Evolutionary conservation across 208 protist genomes (phyloP), one percentile per base, ranked within the genome.

Genomic region (Leishmania aethiopica): DNA sequence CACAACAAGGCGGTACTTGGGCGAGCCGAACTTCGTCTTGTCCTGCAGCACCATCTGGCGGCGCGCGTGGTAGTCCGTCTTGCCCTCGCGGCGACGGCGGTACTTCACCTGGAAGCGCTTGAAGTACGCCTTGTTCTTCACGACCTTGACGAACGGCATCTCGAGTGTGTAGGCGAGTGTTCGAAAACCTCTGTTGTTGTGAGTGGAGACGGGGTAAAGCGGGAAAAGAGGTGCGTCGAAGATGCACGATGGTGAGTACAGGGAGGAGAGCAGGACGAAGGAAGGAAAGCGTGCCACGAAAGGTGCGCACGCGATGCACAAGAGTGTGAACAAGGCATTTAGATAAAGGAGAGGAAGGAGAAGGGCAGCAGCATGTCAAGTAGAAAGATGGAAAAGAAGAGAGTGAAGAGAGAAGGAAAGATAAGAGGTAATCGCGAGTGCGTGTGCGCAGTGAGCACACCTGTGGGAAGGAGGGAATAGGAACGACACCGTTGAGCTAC

Each of bases 1-100:
- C 67, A 99, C 98, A 74, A 99, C 97, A 37, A 99, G 90, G 83
- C 99, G 94, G 98, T 99, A 99, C 94, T 99, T 99, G 82, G 98
- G 98, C 66, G 98, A 93, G 82, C 98, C 97, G 91, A 99, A 99
- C 93, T 99, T 99, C 92, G 99, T 99, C 91, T 99, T 99, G 89
- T 99, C 99, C 95, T 99, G 99, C 69, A 95, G 88, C 86, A 99
- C 96, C 53, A 99, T 95, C 71, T 94, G 87, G 78, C 98, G 90
- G 85, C 99, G 95, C 57, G 97, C 97, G 76, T 97, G 93, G 96
- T 99, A 99, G 92, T 99, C 99, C 77, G 99, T 99, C 92, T 99
- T 99, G 79, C 99, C 98, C 91, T 99, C 99, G 85, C 99, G 95
- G 83, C 99, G 91, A 60, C 77, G 76, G 90, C 99, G 93, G 96